Base-by-base conservation (phyloP, 1,284 basidiomycete species). In the Retiboletus flavoniger region DNA sequence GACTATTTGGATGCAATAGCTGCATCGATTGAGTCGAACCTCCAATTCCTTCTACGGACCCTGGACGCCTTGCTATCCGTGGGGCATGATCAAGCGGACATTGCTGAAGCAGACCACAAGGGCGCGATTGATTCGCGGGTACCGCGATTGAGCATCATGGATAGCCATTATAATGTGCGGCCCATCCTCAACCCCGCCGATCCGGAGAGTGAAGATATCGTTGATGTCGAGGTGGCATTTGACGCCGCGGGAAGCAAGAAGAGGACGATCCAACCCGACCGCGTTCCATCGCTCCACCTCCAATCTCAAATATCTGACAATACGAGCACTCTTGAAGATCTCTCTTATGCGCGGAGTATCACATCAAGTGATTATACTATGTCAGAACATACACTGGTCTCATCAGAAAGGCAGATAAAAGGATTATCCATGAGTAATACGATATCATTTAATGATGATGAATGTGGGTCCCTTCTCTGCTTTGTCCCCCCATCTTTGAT, bases 91-190 rank as follows among this genome's bases (percentile, higher is more conserved):
- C 88, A 91, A 68, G 83, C 80, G 3, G 81, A 84, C 17, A 75
- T 86, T 46, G 80, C 82, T 19, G 80, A 82, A 64, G 81, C 79
- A 46, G 84, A 87, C 54, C 89, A 89, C 68, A 81, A 75, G 48
- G 83, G 80, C 6, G 87, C 87, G 3, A 89, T 89, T 51, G 84
- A 87, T 53, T 83, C 85, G 83, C 78, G 87, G 26, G 80, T 83
- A 71, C 87, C 86, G 14, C 81, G 85, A 13, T 70, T 87, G 51
- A 86, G 85, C 63, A 74, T 81, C 57, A 78, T 83, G 58, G 78
- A 80, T 54, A 74, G 72, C 50, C 74, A 77, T 40, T 74, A 82
- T 47, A 75, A 75, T 29, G 71, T 65, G 34, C 73, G 74, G 16
- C 69, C 70, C 17, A 67, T 72, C 16, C 63, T 68, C 47, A 70